A percentile compares a stretch with the other conserved stretches of the same genome.
Conservation (phyloP, 345 rosid species). For the Triadica sebifera region DNA sequence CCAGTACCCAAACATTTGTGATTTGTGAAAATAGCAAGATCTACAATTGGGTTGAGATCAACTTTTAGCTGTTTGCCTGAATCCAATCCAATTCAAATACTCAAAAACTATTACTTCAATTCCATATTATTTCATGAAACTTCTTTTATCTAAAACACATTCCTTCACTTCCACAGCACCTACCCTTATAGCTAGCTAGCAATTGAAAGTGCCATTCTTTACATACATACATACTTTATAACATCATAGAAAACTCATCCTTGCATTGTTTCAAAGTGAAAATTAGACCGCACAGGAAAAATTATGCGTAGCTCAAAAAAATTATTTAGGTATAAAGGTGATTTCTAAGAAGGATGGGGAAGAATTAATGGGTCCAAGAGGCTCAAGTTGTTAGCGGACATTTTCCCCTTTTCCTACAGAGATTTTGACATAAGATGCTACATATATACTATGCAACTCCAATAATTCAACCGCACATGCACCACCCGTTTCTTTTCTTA, state of each 20-base stretch:
- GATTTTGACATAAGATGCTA: constrained; percentile 31
- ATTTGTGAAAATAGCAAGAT: neutral
- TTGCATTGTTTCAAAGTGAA: neutral
- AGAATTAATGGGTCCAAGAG: constrained; percentile 24
- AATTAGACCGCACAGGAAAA: neutral
- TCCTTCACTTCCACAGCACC: neutral
- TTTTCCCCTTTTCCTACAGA: constrained; percentile 8
- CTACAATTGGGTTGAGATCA: neutral
- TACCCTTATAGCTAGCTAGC: constrained; percentile 3
- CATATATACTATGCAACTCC: neutral
- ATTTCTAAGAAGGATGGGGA: constrained; percentile 1
- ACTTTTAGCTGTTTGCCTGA: neutral
- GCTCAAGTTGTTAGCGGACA: constrained; percentile 19
- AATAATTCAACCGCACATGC: constrained; percentile 42
- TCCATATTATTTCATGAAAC: neutral
- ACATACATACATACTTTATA: neutral
- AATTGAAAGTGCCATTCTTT: neutral
- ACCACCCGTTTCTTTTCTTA: constrained; percentile 9
- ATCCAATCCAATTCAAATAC: neutral
- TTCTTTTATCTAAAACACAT: neutral
- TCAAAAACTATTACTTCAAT: neutral
- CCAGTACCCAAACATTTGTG: neutral
- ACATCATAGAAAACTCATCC: neutral
- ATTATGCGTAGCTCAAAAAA: neutral
- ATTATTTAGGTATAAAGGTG: constrained; percentile 29